A percentile compares a stretch with the other conserved stretches of the same genome.
phyloP scores from a whole-genome alignment of 495 filamentous ascomycete genomes.

The Xylaria bambusicola region DNA sequence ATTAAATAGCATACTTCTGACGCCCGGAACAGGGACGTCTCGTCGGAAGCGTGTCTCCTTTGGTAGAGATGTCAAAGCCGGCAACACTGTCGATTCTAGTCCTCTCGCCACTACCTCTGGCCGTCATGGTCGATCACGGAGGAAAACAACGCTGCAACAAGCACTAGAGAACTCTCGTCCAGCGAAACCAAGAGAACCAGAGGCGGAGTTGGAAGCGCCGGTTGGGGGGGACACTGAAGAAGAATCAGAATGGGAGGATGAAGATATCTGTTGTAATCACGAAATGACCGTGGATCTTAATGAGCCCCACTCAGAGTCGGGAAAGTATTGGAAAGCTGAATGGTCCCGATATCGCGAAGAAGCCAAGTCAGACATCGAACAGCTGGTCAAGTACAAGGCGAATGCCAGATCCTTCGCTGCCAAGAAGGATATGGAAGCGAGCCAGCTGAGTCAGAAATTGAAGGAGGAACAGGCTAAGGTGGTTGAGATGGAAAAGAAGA shows the following conservation, averaged over 20 bases:
- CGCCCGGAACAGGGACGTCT: slow-evolving; percentile 77
- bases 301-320: slow-evolving; percentile 79
- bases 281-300: slow-evolving; percentile 78
- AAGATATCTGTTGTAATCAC: slow-evolving; percentile 45
- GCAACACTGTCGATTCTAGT: slow-evolving; percentile 57
- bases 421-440: slow-evolving; percentile 82
- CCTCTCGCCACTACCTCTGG: slow-evolving; percentile 52
- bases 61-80: slow-evolving; percentile 57
- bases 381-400: slow-evolving; percentile 75
- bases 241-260: slow-evolving; percentile 44
- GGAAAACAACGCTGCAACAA: slow-evolving; percentile 58
- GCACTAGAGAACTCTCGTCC: slow-evolving; percentile 48
- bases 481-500: slow-evolving; percentile 59
- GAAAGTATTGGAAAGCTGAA: slow-evolving; percentile 91
- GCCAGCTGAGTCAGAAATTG: slow-evolving; percentile 70
- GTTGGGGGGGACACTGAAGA: slow-evolving; percentile 31
- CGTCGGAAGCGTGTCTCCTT: slow-evolving; percentile 92
- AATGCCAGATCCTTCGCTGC: slow-evolving; percentile 86
- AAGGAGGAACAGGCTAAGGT: slow-evolving; percentile 62
- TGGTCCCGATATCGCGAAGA: slow-evolving; percentile 80
- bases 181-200: slow-evolving; percentile 25
- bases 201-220: slow-evolving; percentile 19
- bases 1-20: slow-evolving; percentile 72
- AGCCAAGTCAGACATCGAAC: slow-evolving; percentile 77
- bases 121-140: slow-evolving; percentile 29